Evolutionary conservation across 2,329 filamentous ascomycete species (phyloP).

Genomic region (Penicillium olsonii): DNA sequence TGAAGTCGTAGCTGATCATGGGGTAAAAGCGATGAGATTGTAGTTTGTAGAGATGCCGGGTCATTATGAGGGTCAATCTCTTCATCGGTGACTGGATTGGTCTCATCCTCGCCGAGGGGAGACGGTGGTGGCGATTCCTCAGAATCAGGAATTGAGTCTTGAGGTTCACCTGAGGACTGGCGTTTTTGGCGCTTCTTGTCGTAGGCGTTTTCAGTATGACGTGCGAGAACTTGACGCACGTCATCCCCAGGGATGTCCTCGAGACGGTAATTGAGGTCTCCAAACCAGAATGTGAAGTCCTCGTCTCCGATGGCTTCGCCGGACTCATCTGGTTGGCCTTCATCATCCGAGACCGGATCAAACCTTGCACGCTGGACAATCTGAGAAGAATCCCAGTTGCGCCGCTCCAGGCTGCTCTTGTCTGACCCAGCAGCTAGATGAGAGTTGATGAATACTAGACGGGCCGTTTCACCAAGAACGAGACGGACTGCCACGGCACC

Average conservation of each 20-base stretch:
- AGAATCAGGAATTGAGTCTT: background rate
- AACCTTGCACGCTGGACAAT: conserved; percentile 77
- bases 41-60: conserved; percentile 84
- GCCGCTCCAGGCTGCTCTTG: conserved; percentile 72
- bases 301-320: conserved; percentile 76
- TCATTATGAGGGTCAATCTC: conserved; percentile 73
- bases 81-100: conserved; percentile 51
- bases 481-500: conserved; percentile 81
- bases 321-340: conserved; percentile 57
- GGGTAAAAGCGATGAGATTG: conserved; percentile 78
- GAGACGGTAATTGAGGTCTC: conserved; percentile 91
- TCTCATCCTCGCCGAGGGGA: conserved; percentile 7
- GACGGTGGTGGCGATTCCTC: conserved; percentile 7
- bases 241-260: conserved; percentile 88
- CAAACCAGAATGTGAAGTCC: conserved; percentile 94
- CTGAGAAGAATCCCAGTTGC: conserved; percentile 87
- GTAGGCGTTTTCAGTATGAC: conserved; percentile 81
- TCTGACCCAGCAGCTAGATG: conserved; percentile 89
- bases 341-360: conserved; percentile 68
- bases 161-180: conserved; percentile 14
- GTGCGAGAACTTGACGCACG: conserved; percentile 77
- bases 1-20: conserved; percentile 83
- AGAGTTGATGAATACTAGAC: conserved; percentile 85
- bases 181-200: conserved; percentile 52
- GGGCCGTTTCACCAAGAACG: conserved; percentile 84